Conservation (phyloP, 495 filamentous ascomycete species). For the Xylaria grammica region DNA sequence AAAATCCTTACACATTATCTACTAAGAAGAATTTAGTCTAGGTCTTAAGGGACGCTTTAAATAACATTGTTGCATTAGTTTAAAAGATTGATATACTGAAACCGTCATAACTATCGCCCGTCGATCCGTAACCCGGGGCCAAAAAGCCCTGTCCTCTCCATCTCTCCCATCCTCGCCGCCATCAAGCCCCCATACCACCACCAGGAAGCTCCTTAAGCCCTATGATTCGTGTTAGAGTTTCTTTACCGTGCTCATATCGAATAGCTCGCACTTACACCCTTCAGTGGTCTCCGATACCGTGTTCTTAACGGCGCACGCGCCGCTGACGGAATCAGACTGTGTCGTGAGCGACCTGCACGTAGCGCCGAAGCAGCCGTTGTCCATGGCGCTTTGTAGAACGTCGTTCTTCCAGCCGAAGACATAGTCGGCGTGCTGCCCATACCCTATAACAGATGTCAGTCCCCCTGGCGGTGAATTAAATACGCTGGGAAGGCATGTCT, state of each 20-base stretch:
- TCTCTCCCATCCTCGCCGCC: no score
- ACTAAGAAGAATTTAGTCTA: no score
- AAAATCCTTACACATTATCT: no score
- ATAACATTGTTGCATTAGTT: no score
- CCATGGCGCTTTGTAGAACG: constrained; percentile 49
- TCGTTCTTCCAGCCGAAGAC: constrained; percentile 51
- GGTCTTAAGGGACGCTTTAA: no score
- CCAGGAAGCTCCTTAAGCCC: constrained; percentile 25
- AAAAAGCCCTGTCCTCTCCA: no score
- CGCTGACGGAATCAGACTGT: constrained; percentile 37
- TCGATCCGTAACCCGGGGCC: no score
- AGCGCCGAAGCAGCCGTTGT: constrained; percentile 43
- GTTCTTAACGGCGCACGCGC: constrained; percentile 41
- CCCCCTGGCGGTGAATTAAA: no score
- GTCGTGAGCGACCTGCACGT: constrained; percentile 39
- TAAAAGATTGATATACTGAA: no score
- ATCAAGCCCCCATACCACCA: constrained; percentile 19
- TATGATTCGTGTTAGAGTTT: constrained; percentile 8
- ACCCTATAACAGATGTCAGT: constrained; percentile 37
- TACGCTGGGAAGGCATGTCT: no score
- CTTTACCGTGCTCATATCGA: neutral
- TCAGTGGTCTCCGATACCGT: constrained; percentile 44
- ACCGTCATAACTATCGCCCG: no score
- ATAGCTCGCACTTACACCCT: constrained; percentile 39
- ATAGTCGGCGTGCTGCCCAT: constrained; percentile 52